phyloP scores from a whole-genome alignment of 1,284 basidiomycete genomes.

The Grifola frondosa region DNA sequence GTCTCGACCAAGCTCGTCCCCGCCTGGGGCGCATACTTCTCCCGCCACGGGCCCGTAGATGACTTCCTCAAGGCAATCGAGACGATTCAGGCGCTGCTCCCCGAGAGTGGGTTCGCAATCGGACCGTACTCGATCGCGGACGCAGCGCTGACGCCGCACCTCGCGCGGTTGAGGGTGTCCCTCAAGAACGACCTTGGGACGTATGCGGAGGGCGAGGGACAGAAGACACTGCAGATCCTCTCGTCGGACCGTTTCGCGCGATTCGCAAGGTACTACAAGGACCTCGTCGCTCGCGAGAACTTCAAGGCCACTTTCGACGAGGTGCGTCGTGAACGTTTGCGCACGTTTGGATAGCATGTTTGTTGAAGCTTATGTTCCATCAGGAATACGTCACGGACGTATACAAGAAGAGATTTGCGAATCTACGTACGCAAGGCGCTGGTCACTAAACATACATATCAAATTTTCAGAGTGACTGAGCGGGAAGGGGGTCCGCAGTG shows the following conservation, averaged over 20 bases:
- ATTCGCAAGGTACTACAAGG: slow-evolving; percentile 29
- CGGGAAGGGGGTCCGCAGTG: no score
- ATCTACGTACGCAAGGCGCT: no score
- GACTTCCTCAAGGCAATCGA: slow-evolving; percentile 35
- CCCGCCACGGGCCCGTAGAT: slow-evolving; percentile 41
- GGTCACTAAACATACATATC: no score
- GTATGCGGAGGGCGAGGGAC: slow-evolving; percentile 15
- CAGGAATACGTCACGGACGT: slow-evolving; percentile 12
- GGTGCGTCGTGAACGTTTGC: slow-evolving; percentile 20
- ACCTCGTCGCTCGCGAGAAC: slow-evolving; percentile 30
- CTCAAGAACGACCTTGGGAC: slow-evolving; percentile 14
- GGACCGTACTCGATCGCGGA: slow-evolving; percentile 17
- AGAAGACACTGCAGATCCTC: slow-evolving; percentile 11
- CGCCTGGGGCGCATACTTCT: slow-evolving; percentile 25
- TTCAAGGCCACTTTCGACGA: slow-evolving; percentile 31
- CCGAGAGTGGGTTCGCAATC: slow-evolving; percentile 12
- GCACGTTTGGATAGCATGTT: neutral
- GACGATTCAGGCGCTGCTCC: slow-evolving; percentile 34
- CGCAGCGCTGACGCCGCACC: slow-evolving; percentile 16
- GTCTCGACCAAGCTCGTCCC: slow-evolving; percentile 44
- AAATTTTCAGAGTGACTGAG: no score
- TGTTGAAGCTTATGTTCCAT: neutral
- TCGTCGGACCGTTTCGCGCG: slow-evolving; percentile 26
- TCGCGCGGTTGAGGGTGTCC: slow-evolving; percentile 12
- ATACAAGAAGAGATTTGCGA: slow-evolving; percentile 8